phyloP scores from a whole-genome alignment of 768 basidiomycete genomes.

The Termitomyces sp. region DNA sequence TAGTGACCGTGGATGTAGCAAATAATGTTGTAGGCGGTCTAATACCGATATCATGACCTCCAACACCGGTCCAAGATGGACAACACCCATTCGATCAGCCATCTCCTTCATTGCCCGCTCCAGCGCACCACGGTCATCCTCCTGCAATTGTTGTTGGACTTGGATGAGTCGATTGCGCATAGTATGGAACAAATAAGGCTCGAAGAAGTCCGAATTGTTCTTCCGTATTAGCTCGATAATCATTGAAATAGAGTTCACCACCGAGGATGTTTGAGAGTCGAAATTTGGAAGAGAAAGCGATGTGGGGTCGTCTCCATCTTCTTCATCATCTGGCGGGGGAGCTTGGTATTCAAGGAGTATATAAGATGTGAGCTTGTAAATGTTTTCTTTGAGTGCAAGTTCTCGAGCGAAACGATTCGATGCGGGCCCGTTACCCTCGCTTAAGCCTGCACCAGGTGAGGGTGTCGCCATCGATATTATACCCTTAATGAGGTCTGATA shows the following conservation, averaged over 20 bases:
- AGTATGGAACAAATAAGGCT: conserved; percentile 95
- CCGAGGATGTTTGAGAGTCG: conserved; percentile 66
- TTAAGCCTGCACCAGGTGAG: conserved; percentile 70
- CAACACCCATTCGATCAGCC: conserved; percentile 83
- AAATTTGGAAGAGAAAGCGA: conserved; percentile 29
- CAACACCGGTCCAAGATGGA: conserved; percentile 82
- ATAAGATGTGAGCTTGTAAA: conserved; percentile 68
- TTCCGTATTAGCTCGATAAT: conserved; percentile 93
- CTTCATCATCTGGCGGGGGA: conserved; percentile 14
- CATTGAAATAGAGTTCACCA: conserved; percentile 82
- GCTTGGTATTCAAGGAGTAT: conserved; percentile 65
- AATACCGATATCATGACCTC: conserved; percentile 67
- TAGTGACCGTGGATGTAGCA: conserved; percentile 70
- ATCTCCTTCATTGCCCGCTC: conserved; percentile 75
- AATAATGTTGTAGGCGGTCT: conserved; percentile 61
- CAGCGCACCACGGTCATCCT: conserved; percentile 60
- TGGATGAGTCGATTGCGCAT: conserved; percentile 86
- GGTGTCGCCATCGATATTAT: conserved; percentile 94
- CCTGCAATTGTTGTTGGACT: conserved; percentile 69
- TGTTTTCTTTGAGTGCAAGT: conserved; percentile 67
- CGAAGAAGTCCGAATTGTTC: conserved; percentile 98
- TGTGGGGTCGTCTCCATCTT: conserved; percentile 16
- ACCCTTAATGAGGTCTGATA: conserved; percentile 87
- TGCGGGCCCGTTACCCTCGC: conserved; percentile 65
- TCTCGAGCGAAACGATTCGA: conserved; percentile 89